Conservation (phyloP, 805 yeast genomes). For the Metschnikowia koreensis region DNA sequence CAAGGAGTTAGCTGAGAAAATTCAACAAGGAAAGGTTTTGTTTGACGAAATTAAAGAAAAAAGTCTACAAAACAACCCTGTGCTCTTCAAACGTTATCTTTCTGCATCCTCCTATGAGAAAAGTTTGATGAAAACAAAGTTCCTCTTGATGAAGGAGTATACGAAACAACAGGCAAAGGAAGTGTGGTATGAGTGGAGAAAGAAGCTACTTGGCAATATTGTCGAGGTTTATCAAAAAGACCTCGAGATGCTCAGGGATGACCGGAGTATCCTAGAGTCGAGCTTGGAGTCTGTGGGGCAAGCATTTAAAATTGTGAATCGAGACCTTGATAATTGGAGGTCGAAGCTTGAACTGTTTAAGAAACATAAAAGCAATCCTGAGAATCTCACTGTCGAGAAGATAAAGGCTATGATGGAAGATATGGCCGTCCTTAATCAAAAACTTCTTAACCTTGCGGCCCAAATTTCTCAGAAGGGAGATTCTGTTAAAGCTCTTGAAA, state of each 20-base stretch:
- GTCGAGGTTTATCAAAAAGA: constrained; percentile 29
- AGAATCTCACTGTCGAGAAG: constrained; percentile 17
- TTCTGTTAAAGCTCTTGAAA: constrained; percentile 11
- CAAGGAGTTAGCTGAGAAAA: constrained; percentile 50
- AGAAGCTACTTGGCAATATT: constrained; percentile 48
- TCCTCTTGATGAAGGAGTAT: constrained; percentile 48
- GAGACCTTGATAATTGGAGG: constrained; percentile 13
- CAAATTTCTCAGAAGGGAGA: constrained; percentile 16
- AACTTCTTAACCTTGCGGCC: constrained; percentile 14
- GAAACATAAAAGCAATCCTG: constrained; percentile 16
- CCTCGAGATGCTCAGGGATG: constrained; percentile 21
- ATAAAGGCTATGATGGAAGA: constrained; percentile 11
- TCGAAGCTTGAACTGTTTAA: constrained; percentile 13
- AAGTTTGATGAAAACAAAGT: constrained; percentile 44
- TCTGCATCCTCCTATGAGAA: constrained; percentile 37
- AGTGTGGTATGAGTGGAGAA: constrained; percentile 65
- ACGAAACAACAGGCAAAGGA: constrained; percentile 53
- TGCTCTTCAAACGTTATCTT: constrained; percentile 49
- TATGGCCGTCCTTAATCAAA: constrained; percentile 17
- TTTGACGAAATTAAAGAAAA: constrained; percentile 50
- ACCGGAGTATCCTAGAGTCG: constrained; percentile 14
- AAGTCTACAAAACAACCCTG: constrained; percentile 46
- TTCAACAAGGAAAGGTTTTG: constrained; percentile 46
- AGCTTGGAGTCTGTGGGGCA: constrained; percentile 17
- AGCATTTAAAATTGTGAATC: constrained; percentile 11